Evolutionary conservation across 2,329 filamentous ascomycete species (phyloP), one percentile per base, ranked within the genome.

Genomic region (Ophiostoma perfectum): DNA sequence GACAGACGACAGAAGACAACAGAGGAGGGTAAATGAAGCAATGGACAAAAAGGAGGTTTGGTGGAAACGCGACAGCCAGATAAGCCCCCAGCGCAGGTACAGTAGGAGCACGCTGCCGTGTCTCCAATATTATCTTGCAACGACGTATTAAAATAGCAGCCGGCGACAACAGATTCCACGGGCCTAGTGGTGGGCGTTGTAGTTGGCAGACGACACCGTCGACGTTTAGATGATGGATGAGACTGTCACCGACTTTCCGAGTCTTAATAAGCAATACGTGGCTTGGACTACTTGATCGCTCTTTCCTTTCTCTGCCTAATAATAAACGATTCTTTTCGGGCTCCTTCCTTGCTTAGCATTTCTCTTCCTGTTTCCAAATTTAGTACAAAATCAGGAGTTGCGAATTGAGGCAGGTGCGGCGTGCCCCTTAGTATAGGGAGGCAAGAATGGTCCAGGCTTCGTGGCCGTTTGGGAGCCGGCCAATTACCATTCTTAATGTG

Each of bases 11-110:
- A 14, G 49, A 36, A 66, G 38, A 44, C 45, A 14, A 27, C 8
- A 45, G 36, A 52, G 60, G 45, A 49, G 5, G 45, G 45, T 5
- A 49, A 14, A 49, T 49, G 45, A 49, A 49, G 45, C 45, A 49
- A 49, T 2, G 14, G 6, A 14, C 6, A 42, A 62, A 65, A 67
- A 38, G 41, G 18, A 63, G 45, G 41, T 49, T 47, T 38, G 39
- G 44, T 38, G 55, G 52, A 47, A 67, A 69, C 60, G 65, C 62
- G 69, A 55, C 45, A 41, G 58, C 38, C 42, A 55, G 63, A 67
- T 49, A 65, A 69, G 68, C 55, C 58, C 58, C 36, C 58, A 55
- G 49, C 49, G 18, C 49, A 55, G n/a, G 18, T 36, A 52, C 11
- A 14, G 6, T 16, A 18, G 2, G 3, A 18, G 58, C 58, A 62